Evolutionary conservation across 805 yeast species (phyloP), one percentile per base, ranked within the genome.

Genomic region (Lipomyces kockii): DNA sequence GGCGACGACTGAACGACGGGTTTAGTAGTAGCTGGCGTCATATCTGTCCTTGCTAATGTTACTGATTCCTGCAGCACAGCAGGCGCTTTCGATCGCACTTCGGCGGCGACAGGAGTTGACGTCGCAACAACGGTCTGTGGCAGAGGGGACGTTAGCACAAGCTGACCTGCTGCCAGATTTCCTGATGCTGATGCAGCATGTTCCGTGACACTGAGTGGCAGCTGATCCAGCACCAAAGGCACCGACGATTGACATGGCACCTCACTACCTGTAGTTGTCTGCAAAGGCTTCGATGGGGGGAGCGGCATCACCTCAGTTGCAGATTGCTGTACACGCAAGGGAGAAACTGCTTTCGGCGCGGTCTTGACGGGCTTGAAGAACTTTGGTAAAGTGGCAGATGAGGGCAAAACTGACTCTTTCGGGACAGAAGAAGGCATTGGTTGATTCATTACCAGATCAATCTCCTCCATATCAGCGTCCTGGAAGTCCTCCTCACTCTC

Each of bases 381-480:
- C 4, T 25, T 52, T 2, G 17, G 55, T 52, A 12, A 12, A 52
- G 17, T 52, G 8, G 55, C 14, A 52, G 55, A 7, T n/a, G 55
- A 29, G 3, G 11, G 3, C 7, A 17, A 43, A 43, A 43, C 22
- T n/a, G 37, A 17, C 8, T 17, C 43, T 34, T 54, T 20, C 57
- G 57, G 37, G 14, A 17, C 20, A 9, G 55, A 8, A n/a, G 55
- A 25, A 25, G 55, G n/a, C n/a, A 29, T 5, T 25, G 55, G 34
- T 17, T 8, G 32, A 29, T 29, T 56, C 43, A 29, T 56, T n/a
- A 56, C 20, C 17, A 39, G 7, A 11, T 56, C 49, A 34, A 29
- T 20, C 60, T 29, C 56, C 17, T 29, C 60, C 37, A 29, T 29
- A 56, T 27, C 60, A 6, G 54, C 60, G 7, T 56, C 49, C 27